Percentiles rank a stretch among this genome's conserved stretches.
phyloP scores from a whole-genome alignment of 805 yeast species.

The Candida koratica region DNA sequence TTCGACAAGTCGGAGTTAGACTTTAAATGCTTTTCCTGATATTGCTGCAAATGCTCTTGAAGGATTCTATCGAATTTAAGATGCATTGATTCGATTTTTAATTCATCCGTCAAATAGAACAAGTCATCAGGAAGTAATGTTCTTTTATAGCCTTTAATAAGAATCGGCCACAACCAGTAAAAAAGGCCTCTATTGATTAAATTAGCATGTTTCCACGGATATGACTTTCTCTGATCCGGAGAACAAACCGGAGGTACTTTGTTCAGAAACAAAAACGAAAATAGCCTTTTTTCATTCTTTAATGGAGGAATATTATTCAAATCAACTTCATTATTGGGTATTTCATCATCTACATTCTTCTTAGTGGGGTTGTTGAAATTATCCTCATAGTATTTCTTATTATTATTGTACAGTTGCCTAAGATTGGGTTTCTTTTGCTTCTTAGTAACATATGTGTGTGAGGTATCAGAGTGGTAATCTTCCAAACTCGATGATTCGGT shows the following conservation, averaged over 20 bases:
- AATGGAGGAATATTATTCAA: slow-evolving; percentile 2
- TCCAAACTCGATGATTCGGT: slow-evolving; percentile 5
- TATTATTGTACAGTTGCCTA: slow-evolving; percentile 1
- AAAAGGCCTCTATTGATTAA: slow-evolving; percentile 38
- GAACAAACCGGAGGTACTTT: slow-evolving; percentile 48
- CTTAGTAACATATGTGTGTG: slow-evolving; percentile 15
- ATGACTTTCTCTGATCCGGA: slow-evolving; percentile 47
- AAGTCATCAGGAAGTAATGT: slow-evolving; percentile 37
- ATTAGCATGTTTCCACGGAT: slow-evolving; percentile 44
- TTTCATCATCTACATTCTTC: slow-evolving; percentile 9
- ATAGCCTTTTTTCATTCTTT: slow-evolving; percentile 47
- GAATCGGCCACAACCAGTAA: slow-evolving; percentile 38
- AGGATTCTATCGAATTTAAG: slow-evolving; percentile 24
- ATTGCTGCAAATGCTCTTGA: slow-evolving; percentile 19
- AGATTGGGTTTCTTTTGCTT: slow-evolving; percentile 8
- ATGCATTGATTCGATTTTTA: slow-evolving; percentile 37
- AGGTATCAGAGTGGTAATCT: slow-evolving; percentile 16
- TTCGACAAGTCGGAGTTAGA: slow-evolving; percentile 18
- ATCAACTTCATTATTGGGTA: not conserved
- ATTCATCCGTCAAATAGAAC: slow-evolving; percentile 32
- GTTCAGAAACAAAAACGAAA: slow-evolving; percentile 48
- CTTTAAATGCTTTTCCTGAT: slow-evolving; percentile 19
- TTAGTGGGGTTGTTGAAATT: slow-evolving; percentile 4
- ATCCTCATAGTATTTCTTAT: slow-evolving; percentile 6
- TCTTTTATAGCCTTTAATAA: slow-evolving; percentile 39